Base-by-base conservation (phyloP, 2,329 filamentous ascomycete species). In the Ophiocordyceps camponoti-rufipedis region DNA sequence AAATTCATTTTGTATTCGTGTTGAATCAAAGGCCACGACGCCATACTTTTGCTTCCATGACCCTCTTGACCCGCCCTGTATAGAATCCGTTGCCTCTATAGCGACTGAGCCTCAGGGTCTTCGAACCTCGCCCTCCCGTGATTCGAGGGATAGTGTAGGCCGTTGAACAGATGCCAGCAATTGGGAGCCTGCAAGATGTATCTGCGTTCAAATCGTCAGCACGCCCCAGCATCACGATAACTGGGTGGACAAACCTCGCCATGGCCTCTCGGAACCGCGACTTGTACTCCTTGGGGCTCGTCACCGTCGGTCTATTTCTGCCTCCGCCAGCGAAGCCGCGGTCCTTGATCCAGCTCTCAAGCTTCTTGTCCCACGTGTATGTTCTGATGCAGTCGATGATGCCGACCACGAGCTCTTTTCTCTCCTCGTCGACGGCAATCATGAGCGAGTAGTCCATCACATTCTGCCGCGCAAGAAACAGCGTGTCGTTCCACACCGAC, bases 321-420 rank as follows among this genome's bases (percentile, higher is more conserved):
- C 80, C 80, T 47, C 80, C 78, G 6, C 80, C 78, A 0, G 76
- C 82, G 55, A 88, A 86, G 1, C 85, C 91, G 38, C 89, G 82
- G 58, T 96, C 88, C 63, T 98, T 98, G 72, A 98, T 95, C 91
- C 91, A 98, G 46, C 82, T 91, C 66, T 98, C 91, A n/a, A 98
- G 75, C 60, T 95, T 95, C 71, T 98, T 98, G 68, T 98, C 91
- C 87, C 91, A 98, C 0, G 91, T 98, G 59, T 96, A 98, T 0
- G 91, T 98, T 46, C 91, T 79, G 53, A 98, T 96, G 60, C 91
- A 96, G 61, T 98, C 89, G 51, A 98, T 96, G 56, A 98, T 96
- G 5, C 91, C 91, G 2, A 98, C 88, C 13, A 96, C 86, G 13
- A 98, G 75, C 63, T 98, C 89, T 55, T 89, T 88, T 50, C 79